Evolutionary conservation across 1,284 basidiomycete genomes (phyloP), one percentile per base, ranked within the genome.

Genomic region (Cutaneotrichosporon sp.): DNA sequence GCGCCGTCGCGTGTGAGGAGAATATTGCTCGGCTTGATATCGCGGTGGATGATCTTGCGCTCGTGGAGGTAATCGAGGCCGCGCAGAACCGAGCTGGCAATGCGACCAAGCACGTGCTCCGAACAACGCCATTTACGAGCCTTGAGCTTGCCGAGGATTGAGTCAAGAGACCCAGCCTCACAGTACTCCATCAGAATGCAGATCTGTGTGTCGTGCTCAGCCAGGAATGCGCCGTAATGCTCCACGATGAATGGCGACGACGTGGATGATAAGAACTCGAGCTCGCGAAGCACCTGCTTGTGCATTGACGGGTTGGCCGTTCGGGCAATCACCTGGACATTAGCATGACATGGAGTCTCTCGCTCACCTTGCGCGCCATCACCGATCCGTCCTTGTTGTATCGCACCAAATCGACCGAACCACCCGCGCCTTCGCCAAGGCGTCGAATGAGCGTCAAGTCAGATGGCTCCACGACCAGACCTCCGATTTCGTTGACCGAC

Each of bases 21-120:
- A 58, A 97, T 86, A 74, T 97, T 97, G 25, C 90, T 90, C 10
- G 94, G 94, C 70, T 97, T 98, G 78, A 98, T 97, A 73, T 97
- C 93, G 55, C 96, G 81, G 73, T 99, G 96, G 61, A 98, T 96
- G 51, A 93, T 94, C 71, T 84, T 86, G 70, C 84, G 84, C 49
- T 85, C 81, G 75, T 98, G 91, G 33, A 99, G 81, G 75, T 98
- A 97, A 29, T 85, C 84, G 38, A 99, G 82, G 8, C 96, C 96
- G 72, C 88, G 85, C 35, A 98, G 76, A 46, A 97, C 92, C 51
- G 90, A 89, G 76, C 92, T 86, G 26, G 92, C 89, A 41, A 99
- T 81, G 63, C 92, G 86, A 31, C 90, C 92, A 10, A 92, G 81
- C 38, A 97, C 90, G 73, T 86, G 87, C 77, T 98, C 96, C 25